Conservation (phyloP, 2,329 filamentous ascomycete genomes). For the Hymenoscyphus occultus region DNA sequence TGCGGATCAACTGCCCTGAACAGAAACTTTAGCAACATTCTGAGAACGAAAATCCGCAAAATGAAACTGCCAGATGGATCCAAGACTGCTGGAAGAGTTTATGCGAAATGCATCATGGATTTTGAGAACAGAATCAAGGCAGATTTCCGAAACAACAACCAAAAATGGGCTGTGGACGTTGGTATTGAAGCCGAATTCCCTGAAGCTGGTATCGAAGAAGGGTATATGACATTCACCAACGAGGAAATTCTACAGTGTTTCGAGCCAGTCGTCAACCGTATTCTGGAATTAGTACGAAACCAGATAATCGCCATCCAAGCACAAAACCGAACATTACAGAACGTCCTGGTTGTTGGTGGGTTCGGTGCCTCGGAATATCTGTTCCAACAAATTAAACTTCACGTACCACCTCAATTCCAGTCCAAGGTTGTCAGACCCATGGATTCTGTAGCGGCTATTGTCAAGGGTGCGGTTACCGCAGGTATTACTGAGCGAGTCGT, state of each 20-base stretch:
- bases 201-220: conserved; percentile 95
- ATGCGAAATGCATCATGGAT: conserved; percentile 99
- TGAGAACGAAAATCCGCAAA: conserved; percentile 96
- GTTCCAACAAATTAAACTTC: conserved; percentile 98
- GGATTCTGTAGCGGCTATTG: conserved; percentile 98
- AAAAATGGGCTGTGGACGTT: conserved; percentile 98
- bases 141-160: conserved; percentile 97
- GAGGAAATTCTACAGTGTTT: conserved; percentile 99
- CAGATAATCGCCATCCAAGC: conserved; percentile 99
- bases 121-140: conserved; percentile 99
- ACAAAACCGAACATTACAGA: conserved; percentile 90
- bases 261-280: conserved; percentile 95
- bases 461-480: conserved; percentile 96
- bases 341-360: conserved; percentile 94
- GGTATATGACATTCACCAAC: conserved; percentile 99
- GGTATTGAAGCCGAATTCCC: conserved; percentile 98
- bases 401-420: conserved; percentile 97
- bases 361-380: conserved; percentile 98
- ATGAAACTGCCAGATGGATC: conserved; percentile 98
- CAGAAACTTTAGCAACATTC: conserved; percentile 96
- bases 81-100: conserved; percentile 95
- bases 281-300: conserved; percentile 91
- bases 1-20: conserved; percentile 98
- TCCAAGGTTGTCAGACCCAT: conserved; percentile 97
- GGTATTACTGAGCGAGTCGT: conserved; percentile 97